A percentile compares a stretch with the other conserved stretches of the same genome.
phyloP scores from a whole-genome alignment of 2,329 filamentous ascomycete species.

The Parastagonospora nodorum region DNA sequence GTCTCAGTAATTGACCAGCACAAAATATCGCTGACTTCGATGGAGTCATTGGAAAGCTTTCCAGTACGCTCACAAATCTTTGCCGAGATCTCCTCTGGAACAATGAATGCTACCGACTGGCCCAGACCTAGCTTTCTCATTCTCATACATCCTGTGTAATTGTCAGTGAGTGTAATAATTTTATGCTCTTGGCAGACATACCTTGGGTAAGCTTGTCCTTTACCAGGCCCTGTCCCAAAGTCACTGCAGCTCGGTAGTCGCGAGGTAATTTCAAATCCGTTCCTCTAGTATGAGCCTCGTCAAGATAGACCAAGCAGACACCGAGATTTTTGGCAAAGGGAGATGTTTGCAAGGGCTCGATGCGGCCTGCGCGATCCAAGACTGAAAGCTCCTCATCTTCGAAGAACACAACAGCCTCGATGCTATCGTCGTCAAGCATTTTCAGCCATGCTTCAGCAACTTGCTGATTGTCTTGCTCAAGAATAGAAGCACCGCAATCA shows the following conservation, averaged over 20 bases:
- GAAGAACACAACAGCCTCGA: conserved; percentile 59
- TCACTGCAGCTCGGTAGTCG: conserved; percentile 68
- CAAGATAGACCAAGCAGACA: conserved; percentile 68
- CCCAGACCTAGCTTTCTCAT: conserved; percentile 64
- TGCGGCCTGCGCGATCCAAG: conserved; percentile 53
- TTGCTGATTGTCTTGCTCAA: conserved; percentile 59
- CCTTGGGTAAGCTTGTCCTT: conserved; percentile 75
- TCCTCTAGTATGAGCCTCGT: conserved; percentile 72
- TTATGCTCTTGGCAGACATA: not conserved
- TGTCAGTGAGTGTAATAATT: conserved; percentile 6
- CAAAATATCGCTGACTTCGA: conserved; percentile 62
- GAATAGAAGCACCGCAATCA: conserved; percentile 72
- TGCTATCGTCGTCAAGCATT: conserved; percentile 44
- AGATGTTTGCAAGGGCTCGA: conserved; percentile 62
- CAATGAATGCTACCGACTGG: conserved; percentile 67
- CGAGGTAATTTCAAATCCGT: conserved; percentile 68
- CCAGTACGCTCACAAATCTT: conserved; percentile 52
- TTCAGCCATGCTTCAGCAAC: conserved; percentile 59
- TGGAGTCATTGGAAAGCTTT: conserved; percentile 13
- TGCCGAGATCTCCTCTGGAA: conserved; percentile 62
- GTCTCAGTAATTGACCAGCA: conserved; percentile 66
- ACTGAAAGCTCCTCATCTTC: conserved; percentile 61
- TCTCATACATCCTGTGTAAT: conserved; percentile 58
- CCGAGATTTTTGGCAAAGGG: conserved; percentile 63
- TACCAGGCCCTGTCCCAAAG: conserved; percentile 65